Evolutionary conservation across 129 eudicot species (phyloP).

Genomic region (Artemisia tridentata): DNA sequence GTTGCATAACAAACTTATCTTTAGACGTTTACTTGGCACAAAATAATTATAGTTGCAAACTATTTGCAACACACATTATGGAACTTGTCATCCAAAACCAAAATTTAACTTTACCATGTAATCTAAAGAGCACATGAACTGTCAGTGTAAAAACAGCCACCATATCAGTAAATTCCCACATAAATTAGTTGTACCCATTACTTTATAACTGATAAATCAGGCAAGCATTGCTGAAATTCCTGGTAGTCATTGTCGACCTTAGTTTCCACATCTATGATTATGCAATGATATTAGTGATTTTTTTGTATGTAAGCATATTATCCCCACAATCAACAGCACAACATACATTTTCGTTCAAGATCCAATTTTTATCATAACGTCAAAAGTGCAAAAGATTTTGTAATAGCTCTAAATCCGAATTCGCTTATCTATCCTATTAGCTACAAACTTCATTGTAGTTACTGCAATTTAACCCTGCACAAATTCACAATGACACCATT

Average conservation of each 20-base stretch:
- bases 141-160: no score
- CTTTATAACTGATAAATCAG: no score
- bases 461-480: neutral
- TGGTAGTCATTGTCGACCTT: no score
- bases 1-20: neutral
- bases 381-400: neutral
- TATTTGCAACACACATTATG: neutral
- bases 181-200: no score
- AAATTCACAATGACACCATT: neutral
- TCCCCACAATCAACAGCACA: conserved; percentile 1
- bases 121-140: no score
- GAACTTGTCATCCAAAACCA: neutral
- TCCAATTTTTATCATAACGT: conserved; percentile 1
- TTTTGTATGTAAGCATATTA: neutral
- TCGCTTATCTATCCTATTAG: neutral
- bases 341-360: neutral
- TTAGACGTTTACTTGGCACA: neutral
- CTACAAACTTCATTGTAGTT: conserved; percentile 10
- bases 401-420: conserved; percentile 1
- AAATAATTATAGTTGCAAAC: neutral
- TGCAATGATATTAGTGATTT: neutral
- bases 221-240: no score
- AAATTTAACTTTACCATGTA: neutral
- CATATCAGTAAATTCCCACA: no score
- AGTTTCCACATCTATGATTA: neutral